phyloP scores from a whole-genome alignment of 2,329 filamentous ascomycete species.

The Coniochaeta sp. region DNA sequence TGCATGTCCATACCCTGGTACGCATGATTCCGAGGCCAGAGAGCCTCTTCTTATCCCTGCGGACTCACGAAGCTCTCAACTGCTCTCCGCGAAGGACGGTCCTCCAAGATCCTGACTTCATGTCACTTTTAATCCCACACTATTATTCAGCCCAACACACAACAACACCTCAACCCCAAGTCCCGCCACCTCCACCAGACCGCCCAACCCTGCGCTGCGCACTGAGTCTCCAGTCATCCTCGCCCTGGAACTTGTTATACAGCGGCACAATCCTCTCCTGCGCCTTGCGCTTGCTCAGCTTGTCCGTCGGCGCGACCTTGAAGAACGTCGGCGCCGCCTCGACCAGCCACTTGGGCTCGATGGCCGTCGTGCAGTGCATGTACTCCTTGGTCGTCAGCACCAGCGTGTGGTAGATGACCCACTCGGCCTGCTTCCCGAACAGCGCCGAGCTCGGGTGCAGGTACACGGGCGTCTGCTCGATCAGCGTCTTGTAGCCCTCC shows the following conservation, averaged over 20 bases:
- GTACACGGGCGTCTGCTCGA: conserved; percentile 90
- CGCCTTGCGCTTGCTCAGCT: conserved; percentile 83
- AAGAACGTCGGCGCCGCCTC: conserved; percentile 98
- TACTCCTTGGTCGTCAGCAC: conserved; percentile 96
- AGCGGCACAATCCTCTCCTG: conserved; percentile 91
- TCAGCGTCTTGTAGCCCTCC: conserved; percentile 96
- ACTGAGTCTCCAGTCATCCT: conserved; percentile 91
- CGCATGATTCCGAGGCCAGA: not conserved
- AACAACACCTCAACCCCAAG: conserved; percentile 62
- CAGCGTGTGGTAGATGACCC: conserved; percentile 88
- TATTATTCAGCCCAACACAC: not conserved
- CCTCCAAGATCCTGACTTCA: not conserved
- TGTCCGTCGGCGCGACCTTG: conserved; percentile 86
- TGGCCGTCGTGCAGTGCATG: conserved; percentile 89
- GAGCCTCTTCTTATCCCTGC: not conserved
- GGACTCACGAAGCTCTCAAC: not conserved
- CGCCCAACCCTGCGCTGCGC: conserved; percentile 80
- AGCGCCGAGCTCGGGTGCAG: conserved; percentile 86
- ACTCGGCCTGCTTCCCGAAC: conserved; percentile 93
- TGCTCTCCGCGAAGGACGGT: too few relatives aligned
- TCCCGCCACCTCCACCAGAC: conserved; percentile 78
- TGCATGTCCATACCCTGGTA: not conserved
- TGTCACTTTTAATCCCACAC: not conserved
- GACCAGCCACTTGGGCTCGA: conserved; percentile 91
- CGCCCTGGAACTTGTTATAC: conserved; percentile 84